Evolutionary conservation across 306 rosid species (phyloP).

Genomic region (Pyrus bretschneideri): DNA sequence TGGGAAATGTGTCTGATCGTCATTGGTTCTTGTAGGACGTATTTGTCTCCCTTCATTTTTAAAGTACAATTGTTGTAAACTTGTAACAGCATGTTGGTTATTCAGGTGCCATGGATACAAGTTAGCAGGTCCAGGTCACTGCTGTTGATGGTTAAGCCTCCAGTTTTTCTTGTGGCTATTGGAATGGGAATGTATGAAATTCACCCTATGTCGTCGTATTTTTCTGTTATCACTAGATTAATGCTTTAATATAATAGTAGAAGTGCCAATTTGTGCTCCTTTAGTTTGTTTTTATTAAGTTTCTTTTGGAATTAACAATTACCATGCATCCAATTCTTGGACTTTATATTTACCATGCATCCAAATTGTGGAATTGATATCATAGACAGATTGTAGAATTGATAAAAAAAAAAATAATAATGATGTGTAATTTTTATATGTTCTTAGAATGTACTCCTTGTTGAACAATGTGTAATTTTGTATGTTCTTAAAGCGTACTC

Average conservation of each 20-base stretch:
- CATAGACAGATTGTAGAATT: background rate
- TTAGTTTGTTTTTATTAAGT: background rate
- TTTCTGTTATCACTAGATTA: background rate
- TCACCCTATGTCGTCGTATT: background rate
- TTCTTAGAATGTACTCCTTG: no score
- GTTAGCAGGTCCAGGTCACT: slow-evolving; percentile 85
- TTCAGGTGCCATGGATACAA: slow-evolving; percentile 96
- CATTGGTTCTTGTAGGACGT: background rate
- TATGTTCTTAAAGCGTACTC: background rate
- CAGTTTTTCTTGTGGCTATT: slow-evolving; percentile 70
- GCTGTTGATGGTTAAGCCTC: slow-evolving; percentile 72
- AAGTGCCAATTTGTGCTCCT: background rate
- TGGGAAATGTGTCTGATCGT: background rate
- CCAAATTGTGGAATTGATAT: background rate
- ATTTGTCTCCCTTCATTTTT: background rate
- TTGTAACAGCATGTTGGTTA: slow-evolving; percentile 13
- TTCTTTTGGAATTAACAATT: background rate
- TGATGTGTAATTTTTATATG: background rate
- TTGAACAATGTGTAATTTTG: background rate
- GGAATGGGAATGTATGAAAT: slow-evolving; percentile 77
- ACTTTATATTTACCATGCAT: background rate
- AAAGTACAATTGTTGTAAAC: slow-evolving; percentile 16
- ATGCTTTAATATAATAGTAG: slow-evolving; percentile 11
- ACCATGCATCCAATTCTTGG: background rate
- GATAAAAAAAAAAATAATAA: no score